Conservation (phyloP, 495 filamentous ascomycete genomes). For the Apiosordaria backusii region DNA sequence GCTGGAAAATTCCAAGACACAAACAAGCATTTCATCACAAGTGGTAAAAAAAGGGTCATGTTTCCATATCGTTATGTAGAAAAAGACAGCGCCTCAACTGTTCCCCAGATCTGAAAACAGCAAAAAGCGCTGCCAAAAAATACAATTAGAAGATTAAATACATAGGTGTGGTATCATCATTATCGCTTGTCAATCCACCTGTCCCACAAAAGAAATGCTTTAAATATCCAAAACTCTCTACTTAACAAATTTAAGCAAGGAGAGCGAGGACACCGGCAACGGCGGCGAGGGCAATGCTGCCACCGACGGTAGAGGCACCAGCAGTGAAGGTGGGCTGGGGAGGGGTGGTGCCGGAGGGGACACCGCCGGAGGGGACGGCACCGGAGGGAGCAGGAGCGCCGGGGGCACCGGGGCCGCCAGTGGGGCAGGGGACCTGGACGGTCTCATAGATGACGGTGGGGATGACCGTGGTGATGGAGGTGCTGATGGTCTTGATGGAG, state of each 20-base stretch:
- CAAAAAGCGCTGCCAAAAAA: slow-evolving; percentile 25
- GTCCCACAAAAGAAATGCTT: slow-evolving; percentile 15
- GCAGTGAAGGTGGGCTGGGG: slow-evolving; percentile 41
- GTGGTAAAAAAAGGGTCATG: not conserved
- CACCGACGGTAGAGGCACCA: slow-evolving; percentile 41
- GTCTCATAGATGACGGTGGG: slow-evolving; percentile 54
- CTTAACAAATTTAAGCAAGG: slow-evolving; percentile 45
- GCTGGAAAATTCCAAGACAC: too few species aligned
- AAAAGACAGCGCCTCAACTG: not conserved
- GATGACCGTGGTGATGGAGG: slow-evolving; percentile 47
- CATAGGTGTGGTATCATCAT: slow-evolving; percentile 36
- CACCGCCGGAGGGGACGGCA: slow-evolving; percentile 30
- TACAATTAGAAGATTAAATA: slow-evolving; percentile 48
- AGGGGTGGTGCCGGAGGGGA: slow-evolving; percentile 32
- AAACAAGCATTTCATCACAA: not conserved
- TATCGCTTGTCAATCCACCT: slow-evolving; percentile 17
- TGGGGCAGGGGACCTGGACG: slow-evolving; percentile 40
- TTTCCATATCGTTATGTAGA: slow-evolving; percentile 5
- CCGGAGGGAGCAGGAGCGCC: slow-evolving; percentile 29
- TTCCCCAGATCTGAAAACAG: not conserved
- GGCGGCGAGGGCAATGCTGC: slow-evolving; percentile 19
- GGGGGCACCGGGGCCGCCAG: slow-evolving; percentile 19
- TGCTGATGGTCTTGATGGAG: slow-evolving; percentile 42
- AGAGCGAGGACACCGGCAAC: slow-evolving; percentile 50
- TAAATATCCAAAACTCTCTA: not conserved